These are phyloP conservation scores for Aegle marmelos DNA, from an alignment of 345 rosid genomes.

Conservation along the genomic window DNA sequence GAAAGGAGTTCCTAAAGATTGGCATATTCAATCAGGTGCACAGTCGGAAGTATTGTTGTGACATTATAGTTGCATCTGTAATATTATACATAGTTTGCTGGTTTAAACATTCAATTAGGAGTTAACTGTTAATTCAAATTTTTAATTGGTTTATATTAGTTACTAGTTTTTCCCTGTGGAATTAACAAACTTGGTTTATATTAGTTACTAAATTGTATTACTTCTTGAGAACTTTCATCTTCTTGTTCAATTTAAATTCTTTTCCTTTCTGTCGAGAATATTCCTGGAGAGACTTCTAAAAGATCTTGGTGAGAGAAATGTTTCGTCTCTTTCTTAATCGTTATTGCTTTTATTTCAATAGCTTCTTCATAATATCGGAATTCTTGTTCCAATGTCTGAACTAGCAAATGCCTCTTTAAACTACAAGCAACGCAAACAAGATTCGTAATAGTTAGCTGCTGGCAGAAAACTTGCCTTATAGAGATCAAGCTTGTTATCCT, in stretches of 20 bases:
- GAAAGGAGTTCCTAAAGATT: neutral
- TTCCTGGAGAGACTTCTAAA: neutral
- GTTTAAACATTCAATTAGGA: no score
- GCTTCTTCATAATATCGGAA: neutral
- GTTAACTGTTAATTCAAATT: neutral
- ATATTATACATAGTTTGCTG: no score
- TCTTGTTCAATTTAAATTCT: neutral
- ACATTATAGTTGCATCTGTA: no score
- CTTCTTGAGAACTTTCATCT: neutral
- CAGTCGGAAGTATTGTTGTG: neutral
- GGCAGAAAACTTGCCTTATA: constrained; percentile 31
- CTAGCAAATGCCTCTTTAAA: neutral
- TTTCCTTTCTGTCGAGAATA: neutral
- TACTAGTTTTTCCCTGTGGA: neutral
- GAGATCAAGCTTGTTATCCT: constrained; percentile 26
- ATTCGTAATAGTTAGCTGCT: neutral
- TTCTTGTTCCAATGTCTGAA: neutral
- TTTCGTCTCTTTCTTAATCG: neutral
- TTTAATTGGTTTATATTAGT: no score
- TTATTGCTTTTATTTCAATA: neutral
- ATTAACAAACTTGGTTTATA: neutral
- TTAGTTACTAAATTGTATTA: no score
- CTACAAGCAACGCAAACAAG: neutral
- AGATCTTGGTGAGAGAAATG: neutral
- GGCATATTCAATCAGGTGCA: neutral